A percentile compares a stretch with the other conserved stretches of the same genome.
phyloP scores from a whole-genome alignment of 768 basidiomycete species.

The Mycena vitilis region DNA sequence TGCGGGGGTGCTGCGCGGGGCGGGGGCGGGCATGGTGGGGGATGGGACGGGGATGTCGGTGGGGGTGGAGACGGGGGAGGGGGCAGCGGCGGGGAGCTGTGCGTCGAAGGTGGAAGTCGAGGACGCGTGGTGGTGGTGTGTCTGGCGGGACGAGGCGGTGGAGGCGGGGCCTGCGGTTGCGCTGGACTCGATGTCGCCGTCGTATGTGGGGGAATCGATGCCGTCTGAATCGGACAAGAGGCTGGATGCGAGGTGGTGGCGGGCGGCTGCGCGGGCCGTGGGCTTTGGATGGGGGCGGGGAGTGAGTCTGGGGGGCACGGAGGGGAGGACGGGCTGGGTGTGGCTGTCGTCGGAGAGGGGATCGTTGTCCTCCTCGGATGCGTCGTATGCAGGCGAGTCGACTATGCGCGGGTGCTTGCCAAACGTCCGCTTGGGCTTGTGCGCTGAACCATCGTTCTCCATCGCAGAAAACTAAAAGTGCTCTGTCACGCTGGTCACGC shows the following conservation, averaged over 20 bases:
- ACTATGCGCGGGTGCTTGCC: constrained; percentile 71
- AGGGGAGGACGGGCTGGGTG: constrained; percentile 10
- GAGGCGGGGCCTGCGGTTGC: constrained; percentile 68
- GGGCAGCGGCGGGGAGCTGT: constrained; percentile 44
- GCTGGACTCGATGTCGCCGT: constrained; percentile 88
- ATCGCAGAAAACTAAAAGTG: constrained; percentile 21
- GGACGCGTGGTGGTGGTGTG: constrained; percentile 51
- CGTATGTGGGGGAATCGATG: constrained; percentile 89
- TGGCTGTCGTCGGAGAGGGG: constrained; percentile 77
- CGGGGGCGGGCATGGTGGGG: too few relatives aligned
- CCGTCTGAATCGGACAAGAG: constrained; percentile 77
- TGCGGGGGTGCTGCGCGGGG: constrained; percentile 3
- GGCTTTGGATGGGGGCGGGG: constrained; percentile 47
- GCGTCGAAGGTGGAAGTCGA: constrained; percentile 67
- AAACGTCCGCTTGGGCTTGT: constrained; percentile 72
- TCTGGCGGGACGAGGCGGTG: constrained; percentile 41
- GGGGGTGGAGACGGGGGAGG: constrained; percentile 21
- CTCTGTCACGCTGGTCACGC: not conserved
- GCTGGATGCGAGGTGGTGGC: constrained; percentile 66
- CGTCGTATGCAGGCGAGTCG: constrained; percentile 84
- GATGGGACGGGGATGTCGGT: constrained; percentile 4
- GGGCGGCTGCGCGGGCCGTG: constrained; percentile 40
- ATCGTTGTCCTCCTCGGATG: constrained; percentile 91
- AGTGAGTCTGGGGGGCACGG: constrained; percentile 16
- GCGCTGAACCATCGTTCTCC: constrained; percentile 35